Percentiles rank a stretch among this genome's conserved stretches.
These are phyloP conservation scores for Pontederia paniculata DNA, from an alignment of 176 grass and related monocot species.

Conservation along the genomic window DNA sequence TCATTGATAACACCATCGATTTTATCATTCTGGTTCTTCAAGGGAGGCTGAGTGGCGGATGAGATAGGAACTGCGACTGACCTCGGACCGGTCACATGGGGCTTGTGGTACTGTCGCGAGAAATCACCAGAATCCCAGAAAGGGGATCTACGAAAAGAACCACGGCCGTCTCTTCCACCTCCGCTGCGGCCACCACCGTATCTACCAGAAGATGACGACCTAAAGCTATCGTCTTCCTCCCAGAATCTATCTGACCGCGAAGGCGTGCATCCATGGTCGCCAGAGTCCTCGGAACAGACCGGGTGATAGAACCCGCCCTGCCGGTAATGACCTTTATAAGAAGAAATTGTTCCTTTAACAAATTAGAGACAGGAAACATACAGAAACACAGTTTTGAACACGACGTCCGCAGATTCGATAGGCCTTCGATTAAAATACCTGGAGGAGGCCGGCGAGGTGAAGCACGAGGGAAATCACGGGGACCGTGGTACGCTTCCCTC, in stretches of 20 bases:
- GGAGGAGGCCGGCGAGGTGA: conserved; percentile 15
- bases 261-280: conserved; percentile 16
- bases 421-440: background rate
- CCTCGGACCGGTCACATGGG: conserved; percentile 34
- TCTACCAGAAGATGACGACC: background rate
- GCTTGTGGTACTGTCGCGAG: conserved; percentile 22
- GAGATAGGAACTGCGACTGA: conserved; percentile 65
- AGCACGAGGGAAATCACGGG: conserved; percentile 15
- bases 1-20: conserved; percentile 24
- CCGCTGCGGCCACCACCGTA: conserved; percentile 2
- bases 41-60: conserved; percentile 11
- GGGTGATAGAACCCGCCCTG: conserved; percentile 21
- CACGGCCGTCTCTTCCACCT: background rate
- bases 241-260: conserved; percentile 18
- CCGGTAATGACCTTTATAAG: conserved; percentile 25
- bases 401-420: conserved; percentile 2
- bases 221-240: conserved; percentile 14
- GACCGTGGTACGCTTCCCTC: conserved; percentile 15
- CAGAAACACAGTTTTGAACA: background rate
- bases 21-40: conserved; percentile 16
- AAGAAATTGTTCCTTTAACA: background rate
- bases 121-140: conserved; percentile 25
- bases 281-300: conserved; percentile 15
- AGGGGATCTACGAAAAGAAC: conserved; percentile 3
- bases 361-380: background rate